Percentiles rank a stretch among this genome's conserved stretches.
Evolutionary conservation across 169 alveolate species (phyloP).

Genomic region (Sarcocystis neurona): DNA sequence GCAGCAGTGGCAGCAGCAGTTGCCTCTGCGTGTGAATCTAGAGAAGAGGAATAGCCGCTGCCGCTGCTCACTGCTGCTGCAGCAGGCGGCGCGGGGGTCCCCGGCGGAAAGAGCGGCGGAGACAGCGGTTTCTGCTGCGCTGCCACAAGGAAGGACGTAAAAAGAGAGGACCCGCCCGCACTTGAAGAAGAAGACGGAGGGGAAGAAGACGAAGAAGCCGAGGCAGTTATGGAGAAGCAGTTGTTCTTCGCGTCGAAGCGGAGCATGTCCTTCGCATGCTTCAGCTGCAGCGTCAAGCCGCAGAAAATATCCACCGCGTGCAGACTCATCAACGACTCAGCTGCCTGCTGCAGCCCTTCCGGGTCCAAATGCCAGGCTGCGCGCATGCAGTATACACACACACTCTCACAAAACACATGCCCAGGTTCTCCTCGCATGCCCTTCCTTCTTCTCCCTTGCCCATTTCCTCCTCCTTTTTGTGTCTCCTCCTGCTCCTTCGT

Average conservation of each 20-base stretch:
- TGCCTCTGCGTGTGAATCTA: no score
- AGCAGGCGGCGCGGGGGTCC: not conserved
- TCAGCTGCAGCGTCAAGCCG: slow-evolving; percentile 8
- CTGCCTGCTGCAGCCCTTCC: slow-evolving; percentile 32
- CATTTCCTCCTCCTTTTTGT: no score
- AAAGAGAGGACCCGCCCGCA: no score
- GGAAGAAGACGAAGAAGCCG: not conserved
- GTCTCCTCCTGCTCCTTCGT: no score
- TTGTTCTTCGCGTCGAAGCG: not conserved
- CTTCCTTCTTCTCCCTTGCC: no score
- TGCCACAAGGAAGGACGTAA: not conserved
- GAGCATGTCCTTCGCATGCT: slow-evolving; percentile 12
- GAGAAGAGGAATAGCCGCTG: slow-evolving; percentile 15
- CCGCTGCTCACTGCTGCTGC: not conserved
- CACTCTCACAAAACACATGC: no score
- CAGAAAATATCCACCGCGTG: slow-evolving; percentile 20
- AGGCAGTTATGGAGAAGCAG: not conserved
- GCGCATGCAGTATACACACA: no score
- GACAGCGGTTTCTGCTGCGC: not conserved
- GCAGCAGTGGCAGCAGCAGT: no score
- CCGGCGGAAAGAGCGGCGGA: not conserved
- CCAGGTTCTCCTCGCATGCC: no score
- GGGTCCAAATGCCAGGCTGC: slow-evolving; percentile 32
- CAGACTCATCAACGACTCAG: slow-evolving; percentile 4
- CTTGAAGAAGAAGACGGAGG: slow-evolving; percentile 11